phyloP scores from a whole-genome alignment of 768 basidiomycete species.

The Termitomyces sp. region DNA sequence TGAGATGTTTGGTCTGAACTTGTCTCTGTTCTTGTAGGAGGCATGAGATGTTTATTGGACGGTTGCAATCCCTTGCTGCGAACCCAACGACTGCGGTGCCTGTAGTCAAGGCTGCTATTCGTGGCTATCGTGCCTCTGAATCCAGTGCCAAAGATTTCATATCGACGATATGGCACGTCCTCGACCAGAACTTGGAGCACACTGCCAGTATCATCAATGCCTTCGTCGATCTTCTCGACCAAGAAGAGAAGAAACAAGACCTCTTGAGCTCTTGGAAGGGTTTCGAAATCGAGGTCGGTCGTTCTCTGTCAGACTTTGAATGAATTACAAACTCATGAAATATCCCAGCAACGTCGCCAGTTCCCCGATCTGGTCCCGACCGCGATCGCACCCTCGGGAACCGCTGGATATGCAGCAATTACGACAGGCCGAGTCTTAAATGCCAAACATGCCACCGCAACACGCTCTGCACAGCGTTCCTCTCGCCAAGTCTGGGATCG shows the following conservation, averaged over 20 bases:
- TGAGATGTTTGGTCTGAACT: neutral
- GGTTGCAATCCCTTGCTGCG: slow-evolving; percentile 55
- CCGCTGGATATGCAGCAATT: slow-evolving; percentile 69
- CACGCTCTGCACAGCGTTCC: slow-evolving; percentile 50
- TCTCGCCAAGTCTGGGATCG: slow-evolving; percentile 80
- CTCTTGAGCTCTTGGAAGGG: slow-evolving; percentile 77
- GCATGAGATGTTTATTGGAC: slow-evolving; percentile 58
- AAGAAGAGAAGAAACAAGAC: slow-evolving; percentile 79
- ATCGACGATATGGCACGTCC: slow-evolving; percentile 48
- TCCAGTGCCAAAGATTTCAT: slow-evolving; percentile 81
- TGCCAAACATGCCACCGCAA: slow-evolving; percentile 70
- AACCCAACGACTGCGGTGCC: slow-evolving; percentile 56
- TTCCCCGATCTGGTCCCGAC: slow-evolving; percentile 75
- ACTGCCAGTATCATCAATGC: slow-evolving; percentile 72
- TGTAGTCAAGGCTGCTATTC: slow-evolving; percentile 70
- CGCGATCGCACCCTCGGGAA: slow-evolving; percentile 35
- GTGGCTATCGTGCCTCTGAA: slow-evolving; percentile 76
- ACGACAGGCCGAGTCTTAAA: slow-evolving; percentile 80
- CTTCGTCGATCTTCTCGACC: slow-evolving; percentile 71
- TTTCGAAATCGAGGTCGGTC: slow-evolving; percentile 73
- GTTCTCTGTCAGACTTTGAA: neutral
- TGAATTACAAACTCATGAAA: neutral
- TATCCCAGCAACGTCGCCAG: slow-evolving; percentile 69
- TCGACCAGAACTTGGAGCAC: slow-evolving; percentile 52
- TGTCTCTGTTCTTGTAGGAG: slow-evolving; percentile 39